Base-by-base conservation (phyloP, 805 yeast species). In the Wickerhamomyces canadensis region DNA sequence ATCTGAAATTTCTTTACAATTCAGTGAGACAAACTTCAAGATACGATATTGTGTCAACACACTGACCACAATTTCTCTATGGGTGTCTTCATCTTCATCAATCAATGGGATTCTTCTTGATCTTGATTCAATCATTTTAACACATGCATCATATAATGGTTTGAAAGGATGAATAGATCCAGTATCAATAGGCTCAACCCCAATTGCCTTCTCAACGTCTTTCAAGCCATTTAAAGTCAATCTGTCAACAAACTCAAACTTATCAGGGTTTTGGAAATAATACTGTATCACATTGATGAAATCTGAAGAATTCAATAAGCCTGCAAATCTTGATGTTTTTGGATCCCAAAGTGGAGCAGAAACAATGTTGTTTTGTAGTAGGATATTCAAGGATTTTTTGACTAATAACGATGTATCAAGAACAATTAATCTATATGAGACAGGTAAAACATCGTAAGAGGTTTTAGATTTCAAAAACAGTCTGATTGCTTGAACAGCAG, bases 311-410 rank as follows among this genome's bases (percentile, higher is more conserved):
- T 98, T 93, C 51, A 93, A 68, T 44, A 93, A 72, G 4, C 99
- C 99, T 2, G 97, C 97, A 67, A 93, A 93, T 52, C 84, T 72
- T 13, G 95, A 84, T 13, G 84, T 78, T 54, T 82, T 76, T 41
- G 91, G 82, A 61, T 91, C 85, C 99, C 99, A 93, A 36, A 93
- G 67, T 3, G 99, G 98, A 5, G 98, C 98, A 37, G 95, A 82
- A 23, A 93, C 97, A 53, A 93, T 87, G 57, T 86, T 85, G 60
- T 93, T 93, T 57, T 93, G 98, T 36, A 93, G 68, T 43, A 93
- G 64, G 21, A 94, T 89, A 47, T 87, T 88, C 54, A 93, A 69
- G 5, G 96, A 84, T 57, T 91, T 87, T 62, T 91, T 89, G 27
- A 93, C 95, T 39, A 87, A 65, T 33, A 93, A 67, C 6, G 96